phyloP scores from a whole-genome alignment of 2,329 filamentous ascomycete genomes.

The Aspergillus pseudoterreus region DNA sequence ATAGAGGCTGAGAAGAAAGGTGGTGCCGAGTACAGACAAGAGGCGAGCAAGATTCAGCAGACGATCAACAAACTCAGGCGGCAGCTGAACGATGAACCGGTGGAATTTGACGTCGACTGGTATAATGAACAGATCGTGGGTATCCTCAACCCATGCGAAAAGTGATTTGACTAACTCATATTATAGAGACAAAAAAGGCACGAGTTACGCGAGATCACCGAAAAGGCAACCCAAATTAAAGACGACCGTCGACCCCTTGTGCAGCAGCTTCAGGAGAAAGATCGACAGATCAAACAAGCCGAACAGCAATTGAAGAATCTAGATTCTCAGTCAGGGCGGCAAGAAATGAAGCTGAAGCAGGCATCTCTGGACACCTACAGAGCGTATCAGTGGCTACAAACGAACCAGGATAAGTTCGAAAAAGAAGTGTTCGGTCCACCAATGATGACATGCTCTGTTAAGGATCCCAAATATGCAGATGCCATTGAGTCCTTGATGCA shows the following conservation, averaged over 20 bases:
- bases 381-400: slow-evolving; percentile 79
- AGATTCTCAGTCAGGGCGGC: slow-evolving; percentile 71
- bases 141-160: slow-evolving; percentile 10
- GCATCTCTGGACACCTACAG: slow-evolving; percentile 60
- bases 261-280: slow-evolving; percentile 33
- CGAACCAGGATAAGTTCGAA: slow-evolving; percentile 66
- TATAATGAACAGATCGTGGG: slow-evolving; percentile 72
- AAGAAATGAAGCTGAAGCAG: slow-evolving; percentile 61
- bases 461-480: slow-evolving; percentile 63
- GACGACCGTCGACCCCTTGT: slow-evolving; percentile 29
- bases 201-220: slow-evolving; percentile 31
- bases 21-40: slow-evolving; percentile 50
- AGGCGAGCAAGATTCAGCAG: slow-evolving; percentile 49
- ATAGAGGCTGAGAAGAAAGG: slow-evolving; percentile 52
- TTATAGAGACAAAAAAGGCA: slow-evolving; percentile 55
- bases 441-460: slow-evolving; percentile 74
- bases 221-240: slow-evolving; percentile 42
- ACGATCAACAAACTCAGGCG: slow-evolving; percentile 63
- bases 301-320: slow-evolving; percentile 56
- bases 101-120: slow-evolving; percentile 64
- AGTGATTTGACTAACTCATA: slow-evolving; percentile 21
- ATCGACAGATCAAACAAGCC: slow-evolving; percentile 37
- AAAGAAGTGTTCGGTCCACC: slow-evolving; percentile 77
- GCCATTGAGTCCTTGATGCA: slow-evolving; percentile 58
- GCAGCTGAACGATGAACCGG: slow-evolving; percentile 58